Conservation (phyloP, 768 basidiomycete species). For the Antrodiella citrinella region DNA sequence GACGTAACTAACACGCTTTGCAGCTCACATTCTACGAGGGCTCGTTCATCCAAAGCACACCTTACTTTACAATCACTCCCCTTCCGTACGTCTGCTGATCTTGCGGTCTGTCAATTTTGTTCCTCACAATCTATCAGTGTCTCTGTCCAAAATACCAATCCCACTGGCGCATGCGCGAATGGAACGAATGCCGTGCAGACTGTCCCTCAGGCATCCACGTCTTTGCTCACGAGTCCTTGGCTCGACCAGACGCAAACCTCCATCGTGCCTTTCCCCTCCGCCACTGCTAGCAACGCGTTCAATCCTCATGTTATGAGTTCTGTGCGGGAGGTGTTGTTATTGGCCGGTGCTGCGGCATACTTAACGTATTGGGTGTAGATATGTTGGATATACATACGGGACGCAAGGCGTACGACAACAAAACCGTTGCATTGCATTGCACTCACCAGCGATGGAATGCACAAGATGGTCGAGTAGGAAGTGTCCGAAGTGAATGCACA, state of each 20-base stretch:
- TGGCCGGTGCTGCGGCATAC: neutral
- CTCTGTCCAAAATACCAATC: conserved; percentile 13
- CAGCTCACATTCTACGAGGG: conserved; percentile 44
- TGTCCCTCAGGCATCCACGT: conserved; percentile 17
- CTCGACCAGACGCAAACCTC: conserved; percentile 14
- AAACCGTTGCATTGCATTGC: too few relatives aligned
- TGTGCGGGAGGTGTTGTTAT: neutral
- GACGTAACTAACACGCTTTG: neutral
- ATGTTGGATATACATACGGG: too few relatives aligned
- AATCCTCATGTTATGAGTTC: too few relatives aligned
- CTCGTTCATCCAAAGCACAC: conserved; percentile 28
- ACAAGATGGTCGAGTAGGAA: too few relatives aligned
- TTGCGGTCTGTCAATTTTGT: too few relatives aligned
- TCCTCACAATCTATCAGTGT: conserved; percentile 10
- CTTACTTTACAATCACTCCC: conserved; percentile 35
- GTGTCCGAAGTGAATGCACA: too few relatives aligned
- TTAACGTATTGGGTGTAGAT: neutral
- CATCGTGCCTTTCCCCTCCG: conserved; percentile 9
- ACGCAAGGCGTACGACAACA: too few relatives aligned
- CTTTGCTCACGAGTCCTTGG: conserved; percentile 18
- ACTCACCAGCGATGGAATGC: too few relatives aligned
- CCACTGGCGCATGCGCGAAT: conserved; percentile 12
- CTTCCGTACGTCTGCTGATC: conserved; percentile 28
- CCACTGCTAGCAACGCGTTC: neutral
- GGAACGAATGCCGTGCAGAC: conserved; percentile 17